Evolutionary conservation across 208 protist genomes (phyloP).

Genomic region (Naegleria lovaniensis): DNA sequence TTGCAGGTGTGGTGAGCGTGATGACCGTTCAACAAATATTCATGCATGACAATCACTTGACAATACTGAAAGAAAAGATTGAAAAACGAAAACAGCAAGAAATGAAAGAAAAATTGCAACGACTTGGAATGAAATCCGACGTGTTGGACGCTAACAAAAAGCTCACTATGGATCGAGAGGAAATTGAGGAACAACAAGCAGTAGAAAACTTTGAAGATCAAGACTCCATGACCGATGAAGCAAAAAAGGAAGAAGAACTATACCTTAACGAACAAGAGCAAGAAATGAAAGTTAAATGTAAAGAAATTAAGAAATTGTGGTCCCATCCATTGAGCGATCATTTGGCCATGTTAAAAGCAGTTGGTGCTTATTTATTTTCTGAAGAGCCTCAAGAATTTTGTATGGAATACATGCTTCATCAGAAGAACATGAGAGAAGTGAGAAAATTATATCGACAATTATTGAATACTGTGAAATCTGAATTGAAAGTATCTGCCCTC

Average conservation of each 20-base stretch:
- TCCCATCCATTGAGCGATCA: neutral
- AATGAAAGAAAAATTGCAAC: neutral
- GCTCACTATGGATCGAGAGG: neutral
- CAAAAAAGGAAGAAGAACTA: neutral
- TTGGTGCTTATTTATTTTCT: neutral
- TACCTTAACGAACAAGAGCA: neutral
- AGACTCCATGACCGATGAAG: neutral
- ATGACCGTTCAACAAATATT: slow-evolving; percentile 18
- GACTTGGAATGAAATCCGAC: neutral
- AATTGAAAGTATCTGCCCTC: neutral
- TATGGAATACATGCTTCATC: neutral
- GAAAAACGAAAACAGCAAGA: neutral
- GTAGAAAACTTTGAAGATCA: neutral
- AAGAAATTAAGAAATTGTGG: neutral
- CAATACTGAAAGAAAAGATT: neutral
- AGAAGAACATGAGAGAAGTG: slow-evolving; percentile 26
- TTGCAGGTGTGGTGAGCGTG: neutral
- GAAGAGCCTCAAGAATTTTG: neutral
- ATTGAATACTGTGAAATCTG: neutral
- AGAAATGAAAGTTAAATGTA: neutral
- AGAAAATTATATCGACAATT: neutral
- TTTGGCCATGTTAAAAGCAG: neutral
- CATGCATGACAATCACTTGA: neutral
- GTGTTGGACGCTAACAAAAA: neutral
- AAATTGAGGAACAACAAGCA: neutral